Evolutionary conservation across 148 eudicot species (phyloP).

Genomic region (Vaccinium myrtillus): DNA sequence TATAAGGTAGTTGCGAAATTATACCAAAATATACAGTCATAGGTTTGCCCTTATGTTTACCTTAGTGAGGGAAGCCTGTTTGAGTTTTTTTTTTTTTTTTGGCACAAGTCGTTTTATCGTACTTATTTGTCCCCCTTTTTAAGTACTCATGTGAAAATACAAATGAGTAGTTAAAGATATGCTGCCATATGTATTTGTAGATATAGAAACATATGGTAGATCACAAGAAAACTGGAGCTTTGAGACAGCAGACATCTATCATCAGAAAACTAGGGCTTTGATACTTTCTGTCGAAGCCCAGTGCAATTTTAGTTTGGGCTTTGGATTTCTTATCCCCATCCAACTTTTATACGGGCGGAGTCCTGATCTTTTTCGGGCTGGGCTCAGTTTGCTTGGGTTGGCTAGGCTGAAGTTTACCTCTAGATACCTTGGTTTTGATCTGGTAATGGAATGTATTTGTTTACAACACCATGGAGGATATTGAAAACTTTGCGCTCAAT

Average conservation of each 20-base stretch:
- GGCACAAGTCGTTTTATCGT: background rate
- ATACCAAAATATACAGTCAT: background rate
- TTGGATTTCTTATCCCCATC: background rate
- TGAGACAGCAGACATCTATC: background rate
- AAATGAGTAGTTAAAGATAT: background rate
- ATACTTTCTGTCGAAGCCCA: background rate
- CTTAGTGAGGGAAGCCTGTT: background rate
- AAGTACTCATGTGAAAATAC: background rate
- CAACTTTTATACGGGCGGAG: background rate
- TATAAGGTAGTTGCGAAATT: background rate
- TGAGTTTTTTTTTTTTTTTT: background rate
- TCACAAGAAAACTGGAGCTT: background rate
- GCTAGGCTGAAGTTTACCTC: background rate
- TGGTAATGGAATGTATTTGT: background rate
- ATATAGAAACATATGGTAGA: background rate
- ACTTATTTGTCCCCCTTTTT: background rate
- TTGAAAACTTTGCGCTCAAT: too few relatives aligned
- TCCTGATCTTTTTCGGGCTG: background rate
- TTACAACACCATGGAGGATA: too few relatives aligned
- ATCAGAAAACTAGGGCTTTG: background rate
- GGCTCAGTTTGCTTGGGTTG: background rate
- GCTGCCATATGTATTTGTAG: background rate
- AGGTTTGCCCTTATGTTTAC: background rate
- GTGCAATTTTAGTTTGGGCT: background rate
- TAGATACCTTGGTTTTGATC: background rate